Percentiles rank a stretch among this genome's conserved stretches.
phyloP scores from a whole-genome alignment of 225 moss, liverwort and hornwort genomes.

The Ulota crispa region DNA sequence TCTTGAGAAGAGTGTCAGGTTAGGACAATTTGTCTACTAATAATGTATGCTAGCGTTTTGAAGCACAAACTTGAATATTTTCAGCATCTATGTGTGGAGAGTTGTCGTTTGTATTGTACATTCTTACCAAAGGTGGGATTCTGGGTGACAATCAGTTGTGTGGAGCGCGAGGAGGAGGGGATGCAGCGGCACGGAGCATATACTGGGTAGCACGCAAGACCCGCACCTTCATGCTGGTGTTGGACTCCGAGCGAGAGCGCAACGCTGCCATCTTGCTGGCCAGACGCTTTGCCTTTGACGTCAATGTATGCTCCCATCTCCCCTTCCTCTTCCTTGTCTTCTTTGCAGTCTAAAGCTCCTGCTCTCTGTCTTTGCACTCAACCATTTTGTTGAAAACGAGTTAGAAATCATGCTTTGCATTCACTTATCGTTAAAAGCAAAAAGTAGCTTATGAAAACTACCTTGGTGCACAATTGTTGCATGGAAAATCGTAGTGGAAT shows the following conservation, averaged over 20 bases:
- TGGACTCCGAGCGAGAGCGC: conserved; percentile 59
- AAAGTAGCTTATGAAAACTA: too few species aligned
- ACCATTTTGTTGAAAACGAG: not conserved
- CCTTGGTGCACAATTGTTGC: too few species aligned
- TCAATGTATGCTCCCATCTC: conserved; percentile 35
- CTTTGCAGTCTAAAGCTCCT: too few species aligned
- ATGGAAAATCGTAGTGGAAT: not conserved
- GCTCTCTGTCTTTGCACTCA: too few species aligned
- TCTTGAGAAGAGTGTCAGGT: too few species aligned
- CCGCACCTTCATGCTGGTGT: conserved; percentile 52
- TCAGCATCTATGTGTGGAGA: not conserved
- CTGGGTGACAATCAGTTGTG: conserved; percentile 41
- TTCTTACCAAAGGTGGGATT: not conserved
- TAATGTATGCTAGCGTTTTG: too few species aligned
- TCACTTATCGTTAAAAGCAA: not conserved
- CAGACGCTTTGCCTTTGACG: conserved; percentile 53
- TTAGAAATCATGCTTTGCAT: not conserved
- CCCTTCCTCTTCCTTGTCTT: not conserved
- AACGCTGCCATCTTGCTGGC: conserved; percentile 60
- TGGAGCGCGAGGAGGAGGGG: conserved; percentile 62
- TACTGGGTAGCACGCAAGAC: conserved; percentile 55
- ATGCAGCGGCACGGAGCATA: conserved; percentile 49
- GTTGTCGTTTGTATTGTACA: too few species aligned
- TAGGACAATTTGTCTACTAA: too few species aligned
- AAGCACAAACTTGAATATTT: not conserved